A percentile compares a stretch with the other conserved stretches of the same genome.
Conservation (phyloP, 2,329 filamentous ascomycete species). For the Didymella pinodella region DNA sequence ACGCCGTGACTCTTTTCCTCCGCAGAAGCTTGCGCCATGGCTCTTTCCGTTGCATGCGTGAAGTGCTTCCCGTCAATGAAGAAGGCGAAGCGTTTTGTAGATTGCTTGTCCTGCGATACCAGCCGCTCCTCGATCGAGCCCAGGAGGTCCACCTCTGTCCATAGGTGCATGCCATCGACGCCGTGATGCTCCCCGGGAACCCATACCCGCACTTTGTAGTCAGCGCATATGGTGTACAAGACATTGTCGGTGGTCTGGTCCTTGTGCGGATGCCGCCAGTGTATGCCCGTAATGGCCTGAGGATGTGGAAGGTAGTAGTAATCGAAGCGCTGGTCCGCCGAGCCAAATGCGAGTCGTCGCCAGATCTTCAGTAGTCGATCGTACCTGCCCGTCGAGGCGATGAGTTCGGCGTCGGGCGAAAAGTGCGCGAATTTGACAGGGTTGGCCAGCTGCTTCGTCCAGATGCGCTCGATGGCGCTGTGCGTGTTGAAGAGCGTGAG, state of each 20-base stretch:
- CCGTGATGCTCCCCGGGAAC: constrained; percentile 75
- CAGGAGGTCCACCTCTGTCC: constrained; percentile 79
- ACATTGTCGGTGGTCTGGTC: constrained; percentile 86
- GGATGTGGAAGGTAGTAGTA: constrained; percentile 90
- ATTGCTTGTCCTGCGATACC: constrained; percentile 50
- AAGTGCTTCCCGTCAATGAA: constrained; percentile 86
- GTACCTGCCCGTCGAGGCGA: constrained; percentile 79
- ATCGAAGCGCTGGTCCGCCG: constrained; percentile 85
- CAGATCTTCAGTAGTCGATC: constrained; percentile 92
- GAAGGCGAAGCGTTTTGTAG: constrained; percentile 71
- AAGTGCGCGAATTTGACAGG: constrained; percentile 77
- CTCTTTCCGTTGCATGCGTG: constrained; percentile 76
- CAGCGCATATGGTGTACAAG: constrained; percentile 86
- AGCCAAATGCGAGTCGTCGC: constrained; percentile 84
- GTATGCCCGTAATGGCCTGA: constrained; percentile 76
- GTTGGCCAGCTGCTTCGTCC: constrained; percentile 78
- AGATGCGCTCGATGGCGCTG: constrained; percentile 65
- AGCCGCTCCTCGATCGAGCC: constrained; percentile 70
- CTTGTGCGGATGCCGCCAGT: constrained; percentile 81
- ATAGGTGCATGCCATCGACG: constrained; percentile 76
- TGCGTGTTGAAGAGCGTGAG: constrained; percentile 74
- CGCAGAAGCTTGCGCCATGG: constrained; percentile 69
- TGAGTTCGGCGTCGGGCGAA: constrained; percentile 86
- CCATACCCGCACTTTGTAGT: constrained; percentile 85
- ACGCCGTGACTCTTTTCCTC: constrained; percentile 69